Base-by-base conservation (phyloP, 2,329 filamentous ascomycete genomes). In the Leptographium flavum region DNA sequence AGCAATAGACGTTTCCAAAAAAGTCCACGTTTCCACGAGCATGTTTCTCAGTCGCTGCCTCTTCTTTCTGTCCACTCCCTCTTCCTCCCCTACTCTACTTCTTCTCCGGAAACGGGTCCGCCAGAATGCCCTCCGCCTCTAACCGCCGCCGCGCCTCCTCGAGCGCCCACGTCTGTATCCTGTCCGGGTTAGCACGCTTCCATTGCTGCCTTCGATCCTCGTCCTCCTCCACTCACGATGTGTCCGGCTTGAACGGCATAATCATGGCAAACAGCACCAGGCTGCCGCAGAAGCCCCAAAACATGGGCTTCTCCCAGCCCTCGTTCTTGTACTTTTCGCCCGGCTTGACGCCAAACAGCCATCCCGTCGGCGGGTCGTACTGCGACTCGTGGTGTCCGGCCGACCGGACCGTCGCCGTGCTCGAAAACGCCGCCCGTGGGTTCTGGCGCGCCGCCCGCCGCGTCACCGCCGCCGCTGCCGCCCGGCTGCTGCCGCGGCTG, bases 101-200 rank as follows among this genome's bases (percentile, higher is more conserved):
- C 68, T 76, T 74, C 63, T 79, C 72, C 47, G 74, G 65, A 54
- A 69, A 65, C 35, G 84, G 82, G 58, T 95, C 90, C 59, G 85
- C 78, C 59, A 96, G 68, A 60, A 96, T 88, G 49, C 92, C 92
- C 71, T 98, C 92, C 49, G 80, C 83, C 70, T 98, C 92, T 74
- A 98, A 79, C 70, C 92, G 77, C 70, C 92, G 78, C 60, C 92
- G 78, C 44, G 92, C 92, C 70, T 98, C 92, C 68, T 98, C 92
- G 37, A 98, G 79, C 51, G 92, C 92, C 92, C 92, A 98, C 45
- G 90, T 96, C 72, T 96, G 92, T 78, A 98, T 95, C 64, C 92
- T 98, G 57, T 2, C 31, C 5, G 5, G 31, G 31, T n/a, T 13
- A 32, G 31, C 31, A 32, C 15, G 31, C 6, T 13, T 6, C 31